Conservation (phyloP, 1,139 yeast genomes). For the Yamadazyma mexicana region DNA sequence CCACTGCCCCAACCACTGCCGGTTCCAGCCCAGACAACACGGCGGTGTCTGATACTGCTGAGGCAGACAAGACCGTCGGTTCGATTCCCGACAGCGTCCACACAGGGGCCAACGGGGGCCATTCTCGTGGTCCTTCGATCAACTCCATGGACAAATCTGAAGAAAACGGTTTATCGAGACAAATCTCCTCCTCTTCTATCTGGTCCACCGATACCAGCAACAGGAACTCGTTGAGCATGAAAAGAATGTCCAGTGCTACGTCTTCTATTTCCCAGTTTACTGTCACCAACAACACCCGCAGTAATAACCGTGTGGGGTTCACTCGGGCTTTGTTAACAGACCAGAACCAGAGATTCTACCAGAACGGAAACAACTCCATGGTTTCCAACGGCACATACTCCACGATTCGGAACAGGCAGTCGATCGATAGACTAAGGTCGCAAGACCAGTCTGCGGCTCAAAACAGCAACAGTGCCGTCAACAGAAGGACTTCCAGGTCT, state of each 20-base stretch:
- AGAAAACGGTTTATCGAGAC: constrained; percentile 26
- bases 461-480: constrained; percentile 13
- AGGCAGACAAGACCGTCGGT: not conserved
- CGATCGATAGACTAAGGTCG: constrained; percentile 29
- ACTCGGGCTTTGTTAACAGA: constrained; percentile 44
- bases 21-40: not conserved
- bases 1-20: not conserved
- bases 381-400: constrained; percentile 18
- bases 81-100: not conserved
- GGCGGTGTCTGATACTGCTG: not conserved
- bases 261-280: constrained; percentile 33
- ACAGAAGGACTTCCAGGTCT: constrained; percentile 36
- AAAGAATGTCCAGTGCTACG: constrained; percentile 32
- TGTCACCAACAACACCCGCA: constrained; percentile 14
- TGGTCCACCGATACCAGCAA: constrained; percentile 41
- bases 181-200: constrained; percentile 33
- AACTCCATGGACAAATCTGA: constrained; percentile 4
- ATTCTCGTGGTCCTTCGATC: constrained; percentile 1
- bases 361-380: constrained; percentile 24
- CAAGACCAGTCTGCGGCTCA: constrained; percentile 4
- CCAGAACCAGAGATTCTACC: constrained; percentile 25
- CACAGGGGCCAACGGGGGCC: not conserved
- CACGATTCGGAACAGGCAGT: constrained; percentile 28
- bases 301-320: constrained; percentile 37
- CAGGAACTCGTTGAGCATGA: constrained; percentile 29